phyloP scores from a whole-genome alignment of 2,329 filamentous ascomycete species.

The Aspergillus terreus region DNA sequence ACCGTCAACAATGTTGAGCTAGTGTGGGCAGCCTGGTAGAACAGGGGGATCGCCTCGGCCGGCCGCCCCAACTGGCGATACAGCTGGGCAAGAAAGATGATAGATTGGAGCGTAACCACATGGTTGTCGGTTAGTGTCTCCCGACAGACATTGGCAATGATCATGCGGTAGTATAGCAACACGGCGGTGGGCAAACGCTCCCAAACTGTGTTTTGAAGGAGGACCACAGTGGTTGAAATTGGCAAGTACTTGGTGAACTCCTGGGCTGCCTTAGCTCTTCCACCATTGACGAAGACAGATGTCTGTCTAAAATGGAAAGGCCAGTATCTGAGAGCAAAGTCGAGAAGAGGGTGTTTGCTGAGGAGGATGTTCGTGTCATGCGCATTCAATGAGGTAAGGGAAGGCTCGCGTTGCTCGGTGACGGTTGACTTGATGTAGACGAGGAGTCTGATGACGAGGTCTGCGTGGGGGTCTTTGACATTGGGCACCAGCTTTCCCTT shows the following conservation, averaged over 20 bases:
- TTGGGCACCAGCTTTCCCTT: slow-evolving; percentile 30
- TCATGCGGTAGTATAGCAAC: slow-evolving; percentile 25
- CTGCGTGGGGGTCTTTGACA: slow-evolving; percentile 33
- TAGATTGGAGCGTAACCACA: slow-evolving; percentile 46
- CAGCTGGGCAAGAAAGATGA: slow-evolving; percentile 32
- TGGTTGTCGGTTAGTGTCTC: slow-evolving; percentile 35
- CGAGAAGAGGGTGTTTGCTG: slow-evolving; percentile 39
- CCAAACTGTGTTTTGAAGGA: slow-evolving; percentile 50
- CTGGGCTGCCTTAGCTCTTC: slow-evolving; percentile 37
- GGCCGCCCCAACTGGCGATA: slow-evolving; percentile 34
- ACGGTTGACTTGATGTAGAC: slow-evolving; percentile 31
- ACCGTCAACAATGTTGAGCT: slow-evolving; percentile 37
- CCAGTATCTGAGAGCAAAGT: slow-evolving; percentile 49
- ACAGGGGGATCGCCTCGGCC: slow-evolving; percentile 34
- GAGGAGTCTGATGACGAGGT: slow-evolving; percentile 31
- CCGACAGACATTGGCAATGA: slow-evolving; percentile 27
- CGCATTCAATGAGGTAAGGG: slow-evolving; percentile 24
- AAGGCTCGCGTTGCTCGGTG: slow-evolving; percentile 29
- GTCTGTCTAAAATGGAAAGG: slow-evolving; percentile 45
- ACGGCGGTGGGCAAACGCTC: slow-evolving; percentile 31
- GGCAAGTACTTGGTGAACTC: slow-evolving; percentile 50
- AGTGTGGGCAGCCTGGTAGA: slow-evolving; percentile 43
- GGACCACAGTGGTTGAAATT: slow-evolving; percentile 39
- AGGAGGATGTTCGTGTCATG: slow-evolving; percentile 25
- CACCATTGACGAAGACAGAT: slow-evolving; percentile 33